Evolutionary conservation across 1,139 yeast species (phyloP), one percentile per base, ranked within the genome.

Genomic region (Casaregolazyma suthepensis): DNA sequence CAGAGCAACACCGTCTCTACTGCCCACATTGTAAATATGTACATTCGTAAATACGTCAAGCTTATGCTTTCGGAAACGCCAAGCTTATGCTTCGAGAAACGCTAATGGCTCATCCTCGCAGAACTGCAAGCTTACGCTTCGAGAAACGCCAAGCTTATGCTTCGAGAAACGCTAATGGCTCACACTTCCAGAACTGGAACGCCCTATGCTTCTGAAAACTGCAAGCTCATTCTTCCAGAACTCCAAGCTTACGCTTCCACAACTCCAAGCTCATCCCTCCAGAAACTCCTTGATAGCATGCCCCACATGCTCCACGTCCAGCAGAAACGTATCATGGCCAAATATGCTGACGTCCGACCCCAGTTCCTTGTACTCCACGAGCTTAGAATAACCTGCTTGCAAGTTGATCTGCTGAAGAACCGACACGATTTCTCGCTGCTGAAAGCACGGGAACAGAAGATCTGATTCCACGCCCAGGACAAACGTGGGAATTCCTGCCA

Each of bases 401-500:
- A 58, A 57, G n/a, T 56, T 57, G 5, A 75, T 78, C 42, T 75
- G 72, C 53, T 70, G 71, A 50, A 90, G 74, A 38, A 83, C 81
- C 17, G 80, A 79, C 35, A 82, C 84, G 53, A 89, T 83, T 66
- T 91, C 97, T 53, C 84, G 72, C 69, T 90, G 98, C 70, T 91
- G 97, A 96, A 96, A 88, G 43, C 85, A 89, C 1, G 98, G 98
- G 74, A 90, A 90, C 53, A 90, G 75, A 49, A 87, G 87, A 66
- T 90, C 98, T 1, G 95, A 85, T 65, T 88, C 95, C 7, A 90
- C 97, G 5, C 98, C 98, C 47, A 90, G 78, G 1, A 91, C 90
- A 55, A 91, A 72, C 4, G 87, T 77, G 46, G 85, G 82, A 58
- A 83, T 82, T 59, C 83, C 75, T 1, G 85, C 76, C 57, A 90